Base-by-base conservation (phyloP, 148 eudicot species). In the Heliosperma pusillum region DNA sequence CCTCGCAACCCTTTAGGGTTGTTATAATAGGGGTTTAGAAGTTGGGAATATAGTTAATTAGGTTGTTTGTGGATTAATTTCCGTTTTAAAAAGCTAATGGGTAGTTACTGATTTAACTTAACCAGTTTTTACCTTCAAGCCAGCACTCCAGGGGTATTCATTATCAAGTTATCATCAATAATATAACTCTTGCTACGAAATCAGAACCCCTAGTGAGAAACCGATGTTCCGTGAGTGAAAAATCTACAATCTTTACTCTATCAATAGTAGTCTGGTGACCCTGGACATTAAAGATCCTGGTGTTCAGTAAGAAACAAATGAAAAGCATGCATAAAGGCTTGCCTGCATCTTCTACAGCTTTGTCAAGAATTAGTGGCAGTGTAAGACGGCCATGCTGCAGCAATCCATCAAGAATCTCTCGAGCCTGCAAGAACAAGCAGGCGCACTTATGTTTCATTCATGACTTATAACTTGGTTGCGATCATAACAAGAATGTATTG, bases 361-460 rank as follows among this genome's bases (percentile, higher is more conserved):
- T 88, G 60, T 95, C 96, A 67, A 84, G 69, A 75, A 88, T 85
- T 81, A 87, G 91, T 16, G 85, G 84, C 66, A 90, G 61, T 7
- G 94, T 86, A 71, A 95, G 96, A 80, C 99, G 90, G 20, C 99
- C 99, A 80, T 95, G 97, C 73, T 89, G 90, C 81, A 95, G 82
- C 85, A 92, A 79, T 62, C 93, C 92, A 82, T 87, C 89, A 78
- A 95, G 74, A 76, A 95, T 84, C 33, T 73, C 84, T 30, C 61
- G 77, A 76, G 86, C 88, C 99, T 92, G 81, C 72, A 70, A 82
- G 42, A 78, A 72, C 13, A 30, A 22, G 57, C 11, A 15, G 26
- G 53, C 8, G 65, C 40, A 55, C 79, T 47, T 59, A 33, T 64
- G 13, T 33, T 73, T 68, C 69, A 69, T 5, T 29, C 19, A 22